Percentiles rank a stretch among this genome's conserved stretches.
Evolutionary conservation across 257 asterid species (phyloP).

Genomic region (Marsdenia floribunda): DNA sequence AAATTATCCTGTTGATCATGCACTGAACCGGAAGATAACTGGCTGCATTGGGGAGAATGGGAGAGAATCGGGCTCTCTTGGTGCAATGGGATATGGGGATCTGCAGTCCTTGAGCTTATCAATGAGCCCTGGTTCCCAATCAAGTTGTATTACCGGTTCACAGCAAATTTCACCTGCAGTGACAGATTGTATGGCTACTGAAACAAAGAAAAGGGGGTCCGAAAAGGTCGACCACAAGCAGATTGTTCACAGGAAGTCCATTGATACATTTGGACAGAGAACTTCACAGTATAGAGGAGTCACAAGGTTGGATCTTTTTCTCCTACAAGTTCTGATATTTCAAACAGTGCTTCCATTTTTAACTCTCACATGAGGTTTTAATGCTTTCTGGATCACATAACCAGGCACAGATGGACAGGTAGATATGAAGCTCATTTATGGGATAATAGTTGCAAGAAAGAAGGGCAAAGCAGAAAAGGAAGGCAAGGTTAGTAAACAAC

Average conservation of each 20-base stretch:
- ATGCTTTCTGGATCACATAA: constrained; percentile 3
- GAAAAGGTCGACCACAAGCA: constrained; percentile 61
- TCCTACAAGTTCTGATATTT: neutral
- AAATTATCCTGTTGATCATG: constrained; percentile 32
- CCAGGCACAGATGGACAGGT: constrained; percentile 98
- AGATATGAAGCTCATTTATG: constrained; percentile 98
- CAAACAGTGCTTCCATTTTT: neutral
- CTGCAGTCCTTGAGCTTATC: constrained; percentile 71
- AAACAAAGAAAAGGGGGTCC: constrained; percentile 69
- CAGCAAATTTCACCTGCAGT: constrained; percentile 44
- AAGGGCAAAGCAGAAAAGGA: constrained; percentile 99
- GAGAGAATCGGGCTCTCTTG: constrained; percentile 34
- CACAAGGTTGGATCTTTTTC: constrained; percentile 54
- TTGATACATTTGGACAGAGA: constrained; percentile 92
- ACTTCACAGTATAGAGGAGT: constrained; percentile 96
- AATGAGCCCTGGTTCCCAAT: constrained; percentile 94
- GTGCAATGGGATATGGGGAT: constrained; percentile 62
- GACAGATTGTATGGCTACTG: constrained; percentile 41
- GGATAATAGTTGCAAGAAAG: constrained; percentile 98
- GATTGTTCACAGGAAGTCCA: constrained; percentile 80
- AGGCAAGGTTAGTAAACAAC: constrained; percentile 64
- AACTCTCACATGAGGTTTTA: neutral
- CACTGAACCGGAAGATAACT: constrained; percentile 35
- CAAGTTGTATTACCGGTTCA: constrained; percentile 69
- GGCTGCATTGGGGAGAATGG: constrained; percentile 31